Conservation (phyloP, 352 stramenopile genomes). For the Phytophthora capsici region DNA sequence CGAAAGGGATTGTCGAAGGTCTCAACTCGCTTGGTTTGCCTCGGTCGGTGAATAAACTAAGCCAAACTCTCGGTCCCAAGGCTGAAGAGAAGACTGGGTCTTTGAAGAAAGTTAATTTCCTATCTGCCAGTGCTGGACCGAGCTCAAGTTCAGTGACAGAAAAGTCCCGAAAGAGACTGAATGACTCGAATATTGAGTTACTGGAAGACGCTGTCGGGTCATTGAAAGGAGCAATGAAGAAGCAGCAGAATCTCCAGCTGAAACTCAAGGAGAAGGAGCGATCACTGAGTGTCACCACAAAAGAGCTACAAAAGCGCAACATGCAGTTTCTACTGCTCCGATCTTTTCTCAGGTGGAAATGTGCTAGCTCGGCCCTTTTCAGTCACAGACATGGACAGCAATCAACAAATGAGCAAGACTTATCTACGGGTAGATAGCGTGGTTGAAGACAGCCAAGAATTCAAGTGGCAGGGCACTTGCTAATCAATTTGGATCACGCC, state of each 20-base stretch:
- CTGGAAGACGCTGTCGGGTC: slow-evolving; percentile 52
- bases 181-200: slow-evolving; percentile 46
- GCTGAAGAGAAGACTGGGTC: not conserved
- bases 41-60: slow-evolving; percentile 24
- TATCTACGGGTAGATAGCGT: slow-evolving; percentile 21
- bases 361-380: slow-evolving; percentile 19
- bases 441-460: slow-evolving; percentile 33
- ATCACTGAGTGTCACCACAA: slow-evolving; percentile 23
- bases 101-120: slow-evolving; percentile 15
- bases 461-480: slow-evolving; percentile 25
- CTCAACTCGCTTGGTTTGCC: slow-evolving; percentile 42
- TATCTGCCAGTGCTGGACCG: slow-evolving; percentile 22
- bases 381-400: slow-evolving; percentile 4
- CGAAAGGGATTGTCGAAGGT: slow-evolving; percentile 44
- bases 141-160: slow-evolving; percentile 12
- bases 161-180: slow-evolving; percentile 28
- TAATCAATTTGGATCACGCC: slow-evolving; percentile 2
- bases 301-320: slow-evolving; percentile 33
- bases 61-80: slow-evolving; percentile 13
- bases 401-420: not conserved
- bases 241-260: slow-evolving; percentile 38
- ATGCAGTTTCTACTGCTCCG: slow-evolving; percentile 47
- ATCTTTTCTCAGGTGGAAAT: slow-evolving; percentile 55
- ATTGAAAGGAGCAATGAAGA: slow-evolving; percentile 46
- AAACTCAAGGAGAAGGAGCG: slow-evolving; percentile 36